Evolutionary conservation across 139 green algal species (phyloP).

Genomic region (Coelastrella sp.): DNA sequence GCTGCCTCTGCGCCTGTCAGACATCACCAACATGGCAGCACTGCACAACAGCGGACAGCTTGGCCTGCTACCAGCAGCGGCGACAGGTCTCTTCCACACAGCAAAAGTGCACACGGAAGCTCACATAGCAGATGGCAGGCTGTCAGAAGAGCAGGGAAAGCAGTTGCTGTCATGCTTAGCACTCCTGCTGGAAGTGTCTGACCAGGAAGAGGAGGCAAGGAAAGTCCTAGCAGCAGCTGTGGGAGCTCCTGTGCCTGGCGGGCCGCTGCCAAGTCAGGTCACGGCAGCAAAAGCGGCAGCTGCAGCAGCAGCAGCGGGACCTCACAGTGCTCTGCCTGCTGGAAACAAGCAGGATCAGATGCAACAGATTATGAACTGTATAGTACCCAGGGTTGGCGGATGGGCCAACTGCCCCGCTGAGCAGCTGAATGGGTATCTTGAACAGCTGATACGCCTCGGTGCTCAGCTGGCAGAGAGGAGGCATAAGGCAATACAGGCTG

Average conservation of each 20-base stretch:
- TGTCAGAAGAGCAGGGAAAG: neutral
- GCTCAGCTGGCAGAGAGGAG: neutral
- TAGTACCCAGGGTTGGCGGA: neutral
- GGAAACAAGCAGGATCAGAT: neutral
- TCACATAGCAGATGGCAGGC: neutral
- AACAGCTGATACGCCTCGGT: neutral
- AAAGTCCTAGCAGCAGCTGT: neutral
- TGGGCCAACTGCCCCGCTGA: neutral
- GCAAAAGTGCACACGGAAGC: neutral
- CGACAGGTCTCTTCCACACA: neutral
- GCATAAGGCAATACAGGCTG: neutral
- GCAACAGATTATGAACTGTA: neutral
- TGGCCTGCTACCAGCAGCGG: constrained; percentile 14
- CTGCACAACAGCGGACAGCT: constrained; percentile 14
- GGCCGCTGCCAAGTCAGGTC: neutral
- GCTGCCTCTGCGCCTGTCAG: constrained; percentile 4
- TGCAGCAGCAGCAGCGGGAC: constrained; percentile 4
- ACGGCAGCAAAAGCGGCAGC: neutral
- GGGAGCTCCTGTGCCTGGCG: neutral
- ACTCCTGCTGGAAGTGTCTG: constrained; percentile 3
- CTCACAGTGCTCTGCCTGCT: neutral
- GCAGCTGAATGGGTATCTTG: constrained; percentile 16
- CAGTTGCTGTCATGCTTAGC: constrained; percentile 29
- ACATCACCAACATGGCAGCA: constrained; percentile 19
- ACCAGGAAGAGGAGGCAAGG: neutral